These are phyloP conservation scores for Yamadazyma dendronema DNA, from an alignment of 1,139 yeast species.

Conservation along the genomic window DNA sequence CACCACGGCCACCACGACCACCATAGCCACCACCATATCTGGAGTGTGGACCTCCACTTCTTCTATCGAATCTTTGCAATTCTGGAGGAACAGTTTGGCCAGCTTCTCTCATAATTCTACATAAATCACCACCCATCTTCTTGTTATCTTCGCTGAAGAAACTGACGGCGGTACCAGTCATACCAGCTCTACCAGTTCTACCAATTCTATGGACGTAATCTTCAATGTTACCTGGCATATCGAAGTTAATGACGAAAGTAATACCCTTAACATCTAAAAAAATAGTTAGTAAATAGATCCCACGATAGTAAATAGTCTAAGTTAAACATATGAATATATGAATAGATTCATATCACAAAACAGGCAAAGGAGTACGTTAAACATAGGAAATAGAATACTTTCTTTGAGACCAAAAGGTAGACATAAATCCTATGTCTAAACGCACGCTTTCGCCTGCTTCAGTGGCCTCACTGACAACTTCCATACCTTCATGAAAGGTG, in stretches of 20 bases:
- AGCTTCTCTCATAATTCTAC: constrained; percentile 92
- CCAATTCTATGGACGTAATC: constrained; percentile 96
- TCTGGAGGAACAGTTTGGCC: constrained; percentile 80
- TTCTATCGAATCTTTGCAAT: constrained; percentile 55
- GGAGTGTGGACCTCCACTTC: constrained; percentile 54
- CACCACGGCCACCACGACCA: constrained; percentile 52
- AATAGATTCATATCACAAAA: neutral
- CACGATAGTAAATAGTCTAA: constrained; percentile 30
- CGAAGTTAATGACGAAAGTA: constrained; percentile 87
- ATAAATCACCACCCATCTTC: constrained; percentile 86
- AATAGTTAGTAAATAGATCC: neutral
- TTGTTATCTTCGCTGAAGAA: constrained; percentile 87
- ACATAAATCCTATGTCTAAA: constrained; percentile 3
- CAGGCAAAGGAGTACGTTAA: constrained; percentile 8
- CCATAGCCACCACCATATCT: constrained; percentile 57
- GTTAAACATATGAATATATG: neutral
- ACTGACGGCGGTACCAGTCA: constrained; percentile 91
- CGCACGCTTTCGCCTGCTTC: constrained; percentile 11
- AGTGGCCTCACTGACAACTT: constrained; percentile 9
- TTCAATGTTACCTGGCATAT: constrained; percentile 97
- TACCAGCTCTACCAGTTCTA: constrained; percentile 99
- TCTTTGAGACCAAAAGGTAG: constrained; percentile 2
- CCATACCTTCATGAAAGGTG: constrained; percentile 1
- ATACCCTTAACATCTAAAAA: constrained; percentile 92
- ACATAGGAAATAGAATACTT: constrained; percentile 1